Base-by-base conservation (phyloP, 768 basidiomycete genomes). In the Lanmaoa rubissima region DNA sequence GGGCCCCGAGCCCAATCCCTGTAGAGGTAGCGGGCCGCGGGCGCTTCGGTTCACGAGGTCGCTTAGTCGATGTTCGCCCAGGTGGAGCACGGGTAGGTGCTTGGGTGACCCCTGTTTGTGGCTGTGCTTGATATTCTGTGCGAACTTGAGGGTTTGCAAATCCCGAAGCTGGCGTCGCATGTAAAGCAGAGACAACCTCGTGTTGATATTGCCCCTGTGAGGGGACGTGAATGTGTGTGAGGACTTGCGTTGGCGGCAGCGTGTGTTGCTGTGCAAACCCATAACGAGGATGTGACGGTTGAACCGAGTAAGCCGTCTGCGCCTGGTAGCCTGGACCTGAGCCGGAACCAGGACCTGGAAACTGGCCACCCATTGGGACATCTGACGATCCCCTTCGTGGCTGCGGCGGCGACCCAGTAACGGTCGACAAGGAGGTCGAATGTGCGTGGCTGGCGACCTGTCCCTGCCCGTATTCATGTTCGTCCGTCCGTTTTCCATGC, bases 361-460 rank as follows among this genome's bases (percentile, higher is more conserved):
- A 55, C n/a, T 9, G 10, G 24, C 40, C 13, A 4, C 48, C 40
- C 3, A 44, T 39, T 1, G 47, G 16, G 10, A 21, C 12, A 21
- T 28, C 36, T 1, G 50, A 47, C 7, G 43, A 35, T 19, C 50
- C 48, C 17, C 47, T 51, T 34, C 16, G 65, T 31, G n/a, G 31
- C 41, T 55, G 60, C 9, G 47, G 59, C 3, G 67, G 55, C 2
- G 67, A 63, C 8, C 43, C 63, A 6, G 62, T 61, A 5, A 71
- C 56, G 28, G 71, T 71, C 10, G 67, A 63, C 13, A 68, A 3
- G 12, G 70, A 71, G 24, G 61, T 32, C 4, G 69, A 71, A 26
- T 65, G 57, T 19, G 54, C 48, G 24, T 71, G 70, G 4, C 58
- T 11, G 2, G 40, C 0, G 2, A 49, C 48, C 11, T 38, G 60